Percentiles rank a stretch among this genome's conserved stretches.
Evolutionary conservation across 192 early-diverging fungal genomes (phyloP).

Genomic region (Rhizoclosmatium globosum): DNA sequence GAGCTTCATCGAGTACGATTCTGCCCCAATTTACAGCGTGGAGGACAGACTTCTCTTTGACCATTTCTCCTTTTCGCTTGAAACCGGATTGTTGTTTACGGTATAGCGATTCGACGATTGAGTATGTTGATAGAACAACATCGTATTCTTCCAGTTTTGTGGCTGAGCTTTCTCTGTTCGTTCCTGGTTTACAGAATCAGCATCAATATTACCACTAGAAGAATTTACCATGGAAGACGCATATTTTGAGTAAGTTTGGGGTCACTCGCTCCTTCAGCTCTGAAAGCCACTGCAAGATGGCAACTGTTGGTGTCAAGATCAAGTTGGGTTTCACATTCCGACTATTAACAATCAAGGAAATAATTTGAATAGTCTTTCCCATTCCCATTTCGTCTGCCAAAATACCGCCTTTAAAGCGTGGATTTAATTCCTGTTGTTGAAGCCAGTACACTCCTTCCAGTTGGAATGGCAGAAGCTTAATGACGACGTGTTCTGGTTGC

Average conservation of each 20-base stretch:
- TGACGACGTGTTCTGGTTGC: slow-evolving; percentile 74
- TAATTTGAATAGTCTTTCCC: slow-evolving; percentile 91
- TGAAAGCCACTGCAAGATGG: slow-evolving; percentile 86
- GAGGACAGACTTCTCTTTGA: slow-evolving; percentile 71
- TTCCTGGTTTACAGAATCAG: not conserved
- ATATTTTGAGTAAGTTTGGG: slow-evolving; percentile 65
- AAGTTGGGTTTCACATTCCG: slow-evolving; percentile 73
- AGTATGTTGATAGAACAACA: slow-evolving; percentile 71
- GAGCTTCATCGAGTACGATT: slow-evolving; percentile 84
- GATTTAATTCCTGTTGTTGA: slow-evolving; percentile 72
- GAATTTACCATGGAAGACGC: slow-evolving; percentile 76
- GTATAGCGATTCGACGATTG: slow-evolving; percentile 77
- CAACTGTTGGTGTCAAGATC: slow-evolving; percentile 88
- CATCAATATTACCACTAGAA: not conserved
- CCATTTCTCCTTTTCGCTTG: slow-evolving; percentile 65
- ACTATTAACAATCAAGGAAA: slow-evolving; percentile 76
- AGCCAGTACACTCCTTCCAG: slow-evolving; percentile 77
- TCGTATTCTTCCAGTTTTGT: slow-evolving; percentile 74
- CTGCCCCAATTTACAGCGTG: slow-evolving; percentile 84
- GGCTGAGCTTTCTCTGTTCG: slow-evolving; percentile 24
- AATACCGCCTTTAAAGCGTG: slow-evolving; percentile 31
- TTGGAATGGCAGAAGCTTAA: slow-evolving; percentile 90
- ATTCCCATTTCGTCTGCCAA: slow-evolving; percentile 71
- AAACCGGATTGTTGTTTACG: slow-evolving; percentile 77
- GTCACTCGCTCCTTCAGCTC: slow-evolving; percentile 76